phyloP scores from a whole-genome alignment of 257 asterid species.

The Coffea eugenioides region DNA sequence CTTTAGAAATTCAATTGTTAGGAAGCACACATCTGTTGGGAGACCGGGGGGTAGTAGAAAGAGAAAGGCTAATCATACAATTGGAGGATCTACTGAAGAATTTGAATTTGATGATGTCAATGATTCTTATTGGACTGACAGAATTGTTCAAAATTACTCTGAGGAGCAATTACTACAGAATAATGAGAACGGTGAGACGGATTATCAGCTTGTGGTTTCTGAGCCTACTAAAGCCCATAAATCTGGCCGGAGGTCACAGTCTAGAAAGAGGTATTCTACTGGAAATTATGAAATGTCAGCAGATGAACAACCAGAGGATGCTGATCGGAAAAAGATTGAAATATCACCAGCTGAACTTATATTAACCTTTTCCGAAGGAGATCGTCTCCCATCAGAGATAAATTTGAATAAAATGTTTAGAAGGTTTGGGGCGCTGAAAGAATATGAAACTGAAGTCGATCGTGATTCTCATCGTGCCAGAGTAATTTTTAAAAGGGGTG shows the following conservation, averaged over 20 bases:
- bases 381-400: slow-evolving; percentile 64
- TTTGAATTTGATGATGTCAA: slow-evolving; percentile 87
- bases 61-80: slow-evolving; percentile 45
- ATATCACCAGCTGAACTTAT: slow-evolving; percentile 82
- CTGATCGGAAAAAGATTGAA: slow-evolving; percentile 52
- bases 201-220: slow-evolving; percentile 27
- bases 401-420: slow-evolving; percentile 78
- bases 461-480: slow-evolving; percentile 71
- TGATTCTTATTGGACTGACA: slow-evolving; percentile 89
- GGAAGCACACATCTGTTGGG: slow-evolving; percentile 25
- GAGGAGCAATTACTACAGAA: slow-evolving; percentile 63
- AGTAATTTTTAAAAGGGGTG: slow-evolving; percentile 78
- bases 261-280: slow-evolving; percentile 60
- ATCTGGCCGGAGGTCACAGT: slow-evolving; percentile 45
- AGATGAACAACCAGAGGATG: slow-evolving; percentile 39
- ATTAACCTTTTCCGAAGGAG: slow-evolving; percentile 61
- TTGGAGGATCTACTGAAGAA: slow-evolving; percentile 60
- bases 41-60: slow-evolving; percentile 43
- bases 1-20: slow-evolving; percentile 60
- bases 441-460: slow-evolving; percentile 83
- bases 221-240: slow-evolving; percentile 43
- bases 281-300: slow-evolving; percentile 34
- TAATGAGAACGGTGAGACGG: slow-evolving; percentile 38
- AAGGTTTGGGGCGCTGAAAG: slow-evolving; percentile 90
- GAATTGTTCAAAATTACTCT: slow-evolving; percentile 68